A percentile compares a stretch with the other conserved stretches of the same genome.
These are phyloP conservation scores for Phaeotremella fagi DNA, from an alignment of 768 basidiomycete species.

Conservation along the genomic window DNA sequence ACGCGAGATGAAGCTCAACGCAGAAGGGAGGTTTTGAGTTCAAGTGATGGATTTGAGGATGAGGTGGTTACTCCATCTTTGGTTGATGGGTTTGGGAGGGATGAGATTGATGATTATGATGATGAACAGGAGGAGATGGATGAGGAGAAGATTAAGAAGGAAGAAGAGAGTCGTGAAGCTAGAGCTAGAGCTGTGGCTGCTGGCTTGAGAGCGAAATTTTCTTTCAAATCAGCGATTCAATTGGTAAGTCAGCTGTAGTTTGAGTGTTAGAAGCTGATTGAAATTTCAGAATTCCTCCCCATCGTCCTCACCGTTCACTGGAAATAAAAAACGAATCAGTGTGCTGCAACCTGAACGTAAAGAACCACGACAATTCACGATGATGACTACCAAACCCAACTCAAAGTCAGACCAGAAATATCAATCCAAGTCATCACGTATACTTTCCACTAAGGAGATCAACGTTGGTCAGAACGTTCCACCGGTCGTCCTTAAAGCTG, in stretches of 20 bases:
- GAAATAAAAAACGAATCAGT: neutral
- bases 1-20: neutral
- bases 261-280: neutral
- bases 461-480: too few relatives aligned
- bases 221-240: constrained; percentile 7
- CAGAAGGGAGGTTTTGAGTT: neutral
- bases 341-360: neutral
- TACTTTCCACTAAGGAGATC: neutral
- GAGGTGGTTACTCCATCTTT: constrained; percentile 18
- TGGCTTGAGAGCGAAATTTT: constrained; percentile 34
- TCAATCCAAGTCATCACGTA: neutral
- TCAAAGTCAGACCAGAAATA: neutral
- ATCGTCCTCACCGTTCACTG: neutral
- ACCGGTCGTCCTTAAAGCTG: too few relatives aligned
- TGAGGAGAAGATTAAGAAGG: constrained; percentile 10
- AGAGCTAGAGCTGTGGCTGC: constrained; percentile 24
- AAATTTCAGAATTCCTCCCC: neutral
- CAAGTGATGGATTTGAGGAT: constrained; percentile 30
- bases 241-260: neutral
- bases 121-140: constrained; percentile 15
- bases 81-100: constrained; percentile 7
- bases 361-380: neutral
- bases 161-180: constrained; percentile 13
- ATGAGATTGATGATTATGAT: neutral
- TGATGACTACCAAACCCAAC: too few relatives aligned